These are phyloP conservation scores for Crotalaria pallida DNA, from an alignment of 306 rosid genomes.

Conservation along the genomic window DNA sequence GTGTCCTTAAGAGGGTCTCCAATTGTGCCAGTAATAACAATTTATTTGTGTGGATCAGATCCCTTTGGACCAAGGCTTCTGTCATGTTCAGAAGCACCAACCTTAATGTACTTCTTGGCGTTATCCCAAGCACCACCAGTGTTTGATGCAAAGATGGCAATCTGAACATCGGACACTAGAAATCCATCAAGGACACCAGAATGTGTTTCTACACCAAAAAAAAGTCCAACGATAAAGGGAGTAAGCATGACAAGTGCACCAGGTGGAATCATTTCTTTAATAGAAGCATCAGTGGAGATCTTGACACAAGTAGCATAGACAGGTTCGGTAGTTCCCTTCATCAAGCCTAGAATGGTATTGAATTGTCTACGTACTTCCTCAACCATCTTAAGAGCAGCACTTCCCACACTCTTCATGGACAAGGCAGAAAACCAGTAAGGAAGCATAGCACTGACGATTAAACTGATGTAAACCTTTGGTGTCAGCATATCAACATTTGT, in stretches of 20 bases:
- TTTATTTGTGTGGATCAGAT: slow-evolving; percentile 69
- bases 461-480: slow-evolving; percentile 85
- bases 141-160: slow-evolving; percentile 72
- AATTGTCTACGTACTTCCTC: slow-evolving; percentile 96
- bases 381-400: slow-evolving; percentile 95
- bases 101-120: slow-evolving; percentile 84
- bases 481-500: slow-evolving; percentile 73
- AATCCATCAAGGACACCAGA: slow-evolving; percentile 78
- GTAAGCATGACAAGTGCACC: too few species aligned
- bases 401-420: slow-evolving; percentile 99
- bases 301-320: slow-evolving; percentile 94
- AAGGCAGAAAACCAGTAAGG: too few species aligned
- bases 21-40: slow-evolving; percentile 71
- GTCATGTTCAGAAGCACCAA: slow-evolving; percentile 71
- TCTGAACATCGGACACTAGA: slow-evolving; percentile 70
- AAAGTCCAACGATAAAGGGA: slow-evolving; percentile 78
- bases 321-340: slow-evolving; percentile 89
- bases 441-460: slow-evolving; percentile 91
- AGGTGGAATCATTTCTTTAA: too few species aligned
- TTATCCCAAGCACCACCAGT: too few species aligned
- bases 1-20: too few species aligned
- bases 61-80: slow-evolving; percentile 67
- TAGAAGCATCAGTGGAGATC: slow-evolving; percentile 95
- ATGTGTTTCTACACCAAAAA: slow-evolving; percentile 86
- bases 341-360: slow-evolving; percentile 82